These are phyloP conservation scores for Leccinum sublutescens DNA, from an alignment of 768 basidiomycete genomes.

Conservation along the genomic window DNA sequence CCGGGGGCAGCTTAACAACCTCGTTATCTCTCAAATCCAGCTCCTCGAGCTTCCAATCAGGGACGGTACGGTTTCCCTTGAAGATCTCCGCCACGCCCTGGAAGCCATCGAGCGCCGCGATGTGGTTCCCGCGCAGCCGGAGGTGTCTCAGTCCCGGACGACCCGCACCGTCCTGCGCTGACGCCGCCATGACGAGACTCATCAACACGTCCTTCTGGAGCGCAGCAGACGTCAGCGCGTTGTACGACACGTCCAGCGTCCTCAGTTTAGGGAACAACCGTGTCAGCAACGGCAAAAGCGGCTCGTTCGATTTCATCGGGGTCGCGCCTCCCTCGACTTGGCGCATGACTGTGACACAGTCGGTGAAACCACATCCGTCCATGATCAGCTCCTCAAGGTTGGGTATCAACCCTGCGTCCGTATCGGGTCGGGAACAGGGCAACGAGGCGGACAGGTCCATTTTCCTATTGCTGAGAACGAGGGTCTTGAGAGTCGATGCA, in stretches of 20 bases:
- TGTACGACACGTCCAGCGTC: conserved; percentile 76
- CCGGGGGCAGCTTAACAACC: conserved; percentile 63
- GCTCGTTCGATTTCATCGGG: conserved; percentile 48
- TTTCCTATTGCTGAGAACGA: conserved; percentile 63
- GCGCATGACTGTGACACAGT: conserved; percentile 51
- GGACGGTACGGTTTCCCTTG: conserved; percentile 58
- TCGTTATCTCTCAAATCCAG: conserved; percentile 83
- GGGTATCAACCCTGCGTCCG: conserved; percentile 51
- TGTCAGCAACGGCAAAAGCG: conserved; percentile 56
- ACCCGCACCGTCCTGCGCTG: conserved; percentile 23
- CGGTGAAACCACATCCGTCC: conserved; percentile 69
- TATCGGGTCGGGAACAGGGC: conserved; percentile 36
- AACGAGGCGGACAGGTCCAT: conserved; percentile 63
- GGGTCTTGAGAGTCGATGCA: conserved; percentile 52
- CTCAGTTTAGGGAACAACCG: conserved; percentile 68
- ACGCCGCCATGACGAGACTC: conserved; percentile 49
- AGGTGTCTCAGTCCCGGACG: conserved; percentile 64
- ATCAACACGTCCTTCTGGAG: conserved; percentile 49
- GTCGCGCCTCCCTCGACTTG: conserved; percentile 31
- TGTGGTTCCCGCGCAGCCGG: conserved; percentile 64
- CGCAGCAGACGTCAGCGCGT: conserved; percentile 55
- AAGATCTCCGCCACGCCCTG: conserved; percentile 59
- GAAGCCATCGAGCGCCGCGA: conserved; percentile 63
- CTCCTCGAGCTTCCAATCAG: conserved; percentile 77
- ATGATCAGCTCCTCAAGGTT: conserved; percentile 70